Evolutionary conservation across 1,284 basidiomycete genomes (phyloP), one percentile per base, ranked within the genome.

Genomic region (Pyrrhoderma lamaoense): DNA sequence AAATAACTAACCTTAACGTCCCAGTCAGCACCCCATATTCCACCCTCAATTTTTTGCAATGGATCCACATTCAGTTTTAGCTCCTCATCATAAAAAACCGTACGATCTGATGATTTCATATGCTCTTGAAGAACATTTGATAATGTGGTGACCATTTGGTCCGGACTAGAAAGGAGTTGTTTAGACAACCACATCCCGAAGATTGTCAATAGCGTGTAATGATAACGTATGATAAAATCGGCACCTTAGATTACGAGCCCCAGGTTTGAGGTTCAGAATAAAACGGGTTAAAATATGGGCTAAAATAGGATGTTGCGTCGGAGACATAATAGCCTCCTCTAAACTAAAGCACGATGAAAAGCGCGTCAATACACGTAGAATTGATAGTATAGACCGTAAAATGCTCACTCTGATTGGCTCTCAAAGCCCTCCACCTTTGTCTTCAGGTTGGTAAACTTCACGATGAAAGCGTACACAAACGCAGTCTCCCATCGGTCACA

Each of bases 231-330:
- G 65, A 7, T 40, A 18, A 23, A 64, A 65, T 63, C 63, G 79
- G 68, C 68, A 87, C 87, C 81, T 86, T 65, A 85, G 73, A 72
- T 89, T 89, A 80, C 86, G 84, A 79, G 86, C 82, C 65, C 82
- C 80, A 34, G 88, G 86, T 62, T 80, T 78, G 59, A 90, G 76
- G 66, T 88, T 89, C 59, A 82, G 70, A 58, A 90, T 75, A 64
- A 90, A 89, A 57, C 80, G 77, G 58, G 74, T 72, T 40, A 90
- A 77, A 61, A 89, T 71, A 60, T 77, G 75, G 43, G 78, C 81
- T 57, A 90, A 71, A 60, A 89, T 74, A 56, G 76, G 73, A 67
- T 85, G 81, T 56, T 81, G 77, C 65, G 80, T 85, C 57, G 70
- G 74, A 57, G 75, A 74, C 65, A 88, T 66, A 58, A 90, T 68